phyloP scores from a whole-genome alignment of 2,329 filamentous ascomycete species.

The Cytospora chrysosperma region DNA sequence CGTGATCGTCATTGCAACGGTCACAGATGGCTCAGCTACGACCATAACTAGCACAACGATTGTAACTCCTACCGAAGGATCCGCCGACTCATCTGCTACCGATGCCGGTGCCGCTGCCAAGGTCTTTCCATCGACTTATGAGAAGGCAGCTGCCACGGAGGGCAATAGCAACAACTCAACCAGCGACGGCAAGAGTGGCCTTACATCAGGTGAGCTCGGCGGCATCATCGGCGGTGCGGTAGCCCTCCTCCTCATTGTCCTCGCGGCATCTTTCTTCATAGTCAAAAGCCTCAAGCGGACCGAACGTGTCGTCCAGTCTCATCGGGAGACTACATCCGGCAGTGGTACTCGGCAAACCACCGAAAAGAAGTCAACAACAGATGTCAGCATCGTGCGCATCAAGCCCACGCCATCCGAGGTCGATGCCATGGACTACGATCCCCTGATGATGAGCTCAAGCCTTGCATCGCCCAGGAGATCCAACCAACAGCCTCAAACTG shows the following conservation, averaged over 20 bases:
- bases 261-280: constrained; percentile 48
- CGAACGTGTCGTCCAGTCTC: constrained; percentile 39
- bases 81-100: constrained; percentile 29
- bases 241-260: constrained; percentile 46
- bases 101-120: constrained; percentile 38
- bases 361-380: constrained; percentile 33
- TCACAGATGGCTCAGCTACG: constrained; percentile 40
- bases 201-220: constrained; percentile 45
- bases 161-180: constrained; percentile 26
- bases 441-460: constrained; percentile 33
- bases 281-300: constrained; percentile 50
- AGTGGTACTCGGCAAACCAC: constrained; percentile 33
- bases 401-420: constrained; percentile 44
- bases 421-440: constrained; percentile 43
- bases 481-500: constrained; percentile 20
- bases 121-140: constrained; percentile 43
- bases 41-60: constrained; percentile 41
- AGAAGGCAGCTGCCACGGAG: constrained; percentile 40
- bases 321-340: constrained; percentile 34
- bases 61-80: constrained; percentile 39
- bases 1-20: constrained; percentile 48
- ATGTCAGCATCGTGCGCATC: constrained; percentile 29
- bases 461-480: constrained; percentile 29
- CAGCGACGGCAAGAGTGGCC: constrained; percentile 32
- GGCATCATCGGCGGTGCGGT: constrained; percentile 55